Percentiles rank a stretch among this genome's conserved stretches.
Evolutionary conservation across 108 stramenopile genomes (phyloP).

Genomic region (Cyclotella atomus): DNA sequence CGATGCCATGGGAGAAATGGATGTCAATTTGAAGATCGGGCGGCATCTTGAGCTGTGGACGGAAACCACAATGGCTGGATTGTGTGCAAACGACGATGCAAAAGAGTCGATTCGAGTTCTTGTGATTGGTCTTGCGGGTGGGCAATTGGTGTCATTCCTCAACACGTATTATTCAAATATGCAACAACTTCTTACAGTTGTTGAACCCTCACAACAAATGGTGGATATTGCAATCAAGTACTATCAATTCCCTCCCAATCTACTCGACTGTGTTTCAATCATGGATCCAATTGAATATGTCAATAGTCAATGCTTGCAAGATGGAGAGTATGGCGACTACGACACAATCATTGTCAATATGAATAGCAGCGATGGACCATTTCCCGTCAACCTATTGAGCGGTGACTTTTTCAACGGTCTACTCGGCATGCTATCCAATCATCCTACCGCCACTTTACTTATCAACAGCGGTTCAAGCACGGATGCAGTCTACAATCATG

Average conservation of each 20-base stretch:
- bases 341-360: conserved; percentile 35
- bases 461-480: conserved; percentile 20
- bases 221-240: conserved; percentile 35
- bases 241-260: conserved; percentile 1
- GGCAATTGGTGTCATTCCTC: conserved; percentile 28
- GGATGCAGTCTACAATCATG: not conserved
- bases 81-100: not conserved
- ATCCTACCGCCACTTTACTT: conserved; percentile 26
- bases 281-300: conserved; percentile 24
- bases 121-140: conserved; percentile 27
- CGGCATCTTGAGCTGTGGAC: conserved; percentile 19
- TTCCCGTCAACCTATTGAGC: conserved; percentile 16
- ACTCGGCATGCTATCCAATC: conserved; percentile 20
- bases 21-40: not conserved
- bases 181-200: conserved; percentile 5
- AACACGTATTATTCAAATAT: conserved; percentile 7
- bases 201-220: conserved; percentile 14
- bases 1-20: conserved; percentile 33
- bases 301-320: conserved; percentile 15
- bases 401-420: conserved; percentile 15
- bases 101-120: not conserved
- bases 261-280: conserved; percentile 13
- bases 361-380: conserved; percentile 20
- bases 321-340: not conserved
- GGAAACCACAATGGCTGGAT: conserved; percentile 26